Conservation (phyloP, 495 filamentous ascomycete species). For the Trichocladium antarcticum region DNA sequence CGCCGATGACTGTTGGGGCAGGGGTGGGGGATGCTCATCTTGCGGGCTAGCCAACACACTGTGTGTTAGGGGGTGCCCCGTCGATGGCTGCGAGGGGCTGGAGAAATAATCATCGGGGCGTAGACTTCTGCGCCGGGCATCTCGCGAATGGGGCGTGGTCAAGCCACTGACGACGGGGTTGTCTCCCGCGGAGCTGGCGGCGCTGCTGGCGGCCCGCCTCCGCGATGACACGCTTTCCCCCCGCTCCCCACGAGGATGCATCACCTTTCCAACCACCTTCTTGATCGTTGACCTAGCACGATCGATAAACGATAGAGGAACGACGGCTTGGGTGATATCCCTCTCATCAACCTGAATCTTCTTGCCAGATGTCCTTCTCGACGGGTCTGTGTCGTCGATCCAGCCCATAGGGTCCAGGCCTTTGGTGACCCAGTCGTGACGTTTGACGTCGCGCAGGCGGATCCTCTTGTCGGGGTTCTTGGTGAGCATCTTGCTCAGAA, state of each 20-base stretch:
- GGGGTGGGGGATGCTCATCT: constrained; percentile 26
- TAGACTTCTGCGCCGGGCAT: constrained; percentile 55
- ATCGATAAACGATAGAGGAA: constrained; percentile 76
- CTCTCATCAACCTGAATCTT: constrained; percentile 86
- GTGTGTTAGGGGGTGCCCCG: constrained; percentile 72
- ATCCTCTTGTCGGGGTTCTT: constrained; percentile 87
- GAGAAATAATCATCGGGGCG: constrained; percentile 59
- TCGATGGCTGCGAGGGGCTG: constrained; percentile 30
- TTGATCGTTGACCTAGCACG: constrained; percentile 58
- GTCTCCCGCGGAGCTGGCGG: constrained; percentile 43
- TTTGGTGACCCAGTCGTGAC: constrained; percentile 86
- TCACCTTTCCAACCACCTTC: constrained; percentile 51
- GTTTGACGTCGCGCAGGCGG: constrained; percentile 82
- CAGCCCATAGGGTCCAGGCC: constrained; percentile 69
- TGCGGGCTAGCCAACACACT: constrained; percentile 69
- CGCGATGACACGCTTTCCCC: constrained; percentile 43
- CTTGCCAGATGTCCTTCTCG: constrained; percentile 65
- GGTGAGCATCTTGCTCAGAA: constrained; percentile 68
- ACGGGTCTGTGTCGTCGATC: constrained; percentile 91
- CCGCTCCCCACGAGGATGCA: constrained; percentile 47
- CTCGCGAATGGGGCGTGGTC: constrained; percentile 31
- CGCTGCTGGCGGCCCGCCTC: constrained; percentile 46
- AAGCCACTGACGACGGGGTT: constrained; percentile 28
- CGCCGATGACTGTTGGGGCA: constrained; percentile 35
- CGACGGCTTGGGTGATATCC: constrained; percentile 83